Evolutionary conservation across 2,329 filamentous ascomycete genomes (phyloP).

Genomic region (Aaosphaeria pasadenensis): DNA sequence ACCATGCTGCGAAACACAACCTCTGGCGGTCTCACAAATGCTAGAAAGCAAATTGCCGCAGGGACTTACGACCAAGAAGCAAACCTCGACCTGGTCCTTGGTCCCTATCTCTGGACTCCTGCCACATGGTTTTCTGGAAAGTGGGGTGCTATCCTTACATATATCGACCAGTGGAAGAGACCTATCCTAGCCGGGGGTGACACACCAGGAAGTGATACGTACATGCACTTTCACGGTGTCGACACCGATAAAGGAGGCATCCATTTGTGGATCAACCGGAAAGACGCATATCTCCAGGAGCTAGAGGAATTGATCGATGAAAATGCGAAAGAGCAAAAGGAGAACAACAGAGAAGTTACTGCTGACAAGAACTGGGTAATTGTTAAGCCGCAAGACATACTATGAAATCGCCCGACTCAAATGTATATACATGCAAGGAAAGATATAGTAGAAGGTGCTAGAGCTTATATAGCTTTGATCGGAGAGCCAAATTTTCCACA

Average conservation of each 20-base stretch:
- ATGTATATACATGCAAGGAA: not conserved
- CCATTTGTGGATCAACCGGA: slow-evolving; percentile 28
- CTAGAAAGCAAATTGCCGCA: slow-evolving; percentile 22
- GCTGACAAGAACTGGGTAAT: slow-evolving; percentile 31
- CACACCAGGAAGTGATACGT: slow-evolving; percentile 28
- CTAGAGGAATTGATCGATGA: slow-evolving; percentile 21
- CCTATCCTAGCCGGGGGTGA: slow-evolving; percentile 25
- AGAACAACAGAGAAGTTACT: slow-evolving; percentile 24
- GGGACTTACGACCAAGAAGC: slow-evolving; percentile 21
- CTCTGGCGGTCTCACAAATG: slow-evolving; percentile 20
- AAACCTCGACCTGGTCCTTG: slow-evolving; percentile 23
- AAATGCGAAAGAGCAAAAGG: slow-evolving; percentile 19
- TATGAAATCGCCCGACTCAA: slow-evolving; percentile 6
- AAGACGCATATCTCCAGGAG: slow-evolving; percentile 11
- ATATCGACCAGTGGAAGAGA: slow-evolving; percentile 29
- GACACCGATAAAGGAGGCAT: slow-evolving; percentile 25
- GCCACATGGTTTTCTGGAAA: slow-evolving; percentile 30
- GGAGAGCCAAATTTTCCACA: slow-evolving; percentile 19
- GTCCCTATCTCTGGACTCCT: slow-evolving; percentile 27
- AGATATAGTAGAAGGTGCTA: not conserved
- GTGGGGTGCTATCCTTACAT: slow-evolving; percentile 28
- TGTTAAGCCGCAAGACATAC: slow-evolving; percentile 25
- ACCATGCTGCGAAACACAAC: slow-evolving; percentile 25
- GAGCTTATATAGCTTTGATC: slow-evolving; percentile 12
- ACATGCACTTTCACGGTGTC: slow-evolving; percentile 27